phyloP scores from a whole-genome alignment of 1,284 basidiomycete species.

The Fomes fomentarius region DNA sequence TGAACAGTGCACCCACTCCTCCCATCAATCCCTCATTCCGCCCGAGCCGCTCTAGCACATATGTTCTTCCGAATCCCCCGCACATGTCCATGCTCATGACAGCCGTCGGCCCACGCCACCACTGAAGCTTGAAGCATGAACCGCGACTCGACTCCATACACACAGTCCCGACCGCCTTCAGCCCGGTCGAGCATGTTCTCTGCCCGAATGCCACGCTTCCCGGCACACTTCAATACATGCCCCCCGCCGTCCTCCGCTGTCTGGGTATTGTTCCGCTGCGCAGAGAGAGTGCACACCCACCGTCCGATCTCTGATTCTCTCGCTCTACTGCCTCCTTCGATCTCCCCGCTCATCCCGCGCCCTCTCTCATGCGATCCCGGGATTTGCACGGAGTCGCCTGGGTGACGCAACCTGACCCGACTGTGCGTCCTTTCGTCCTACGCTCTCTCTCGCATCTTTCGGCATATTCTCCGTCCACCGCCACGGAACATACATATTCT shows the following conservation, averaged over 20 bases:
- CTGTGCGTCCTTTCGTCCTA: neutral
- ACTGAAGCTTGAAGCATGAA: too few species aligned
- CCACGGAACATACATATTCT: too few species aligned
- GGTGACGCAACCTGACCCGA: neutral
- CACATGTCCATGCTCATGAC: neutral
- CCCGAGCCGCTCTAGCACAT: conserved; percentile 3
- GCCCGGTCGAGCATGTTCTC: neutral
- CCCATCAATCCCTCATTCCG: neutral
- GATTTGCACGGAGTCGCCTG: neutral
- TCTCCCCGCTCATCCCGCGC: neutral
- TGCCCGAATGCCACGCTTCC: conserved; percentile 1
- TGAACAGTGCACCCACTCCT: neutral
- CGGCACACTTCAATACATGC: neutral
- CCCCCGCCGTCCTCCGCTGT: neutral
- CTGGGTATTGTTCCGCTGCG: too few species aligned
- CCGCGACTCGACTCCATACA: neutral
- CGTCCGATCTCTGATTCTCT: neutral
- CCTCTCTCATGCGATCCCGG: too few species aligned
- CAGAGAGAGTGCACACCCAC: too few species aligned
- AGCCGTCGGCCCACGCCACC: neutral
- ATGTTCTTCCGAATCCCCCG: neutral
- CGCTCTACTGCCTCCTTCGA: neutral
- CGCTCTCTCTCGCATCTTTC: neutral
- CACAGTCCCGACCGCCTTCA: conserved; percentile 1
- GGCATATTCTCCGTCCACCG: neutral